Base-by-base conservation (phyloP, 2,329 filamentous ascomycete genomes). In the Trichoderma sp. region DNA sequence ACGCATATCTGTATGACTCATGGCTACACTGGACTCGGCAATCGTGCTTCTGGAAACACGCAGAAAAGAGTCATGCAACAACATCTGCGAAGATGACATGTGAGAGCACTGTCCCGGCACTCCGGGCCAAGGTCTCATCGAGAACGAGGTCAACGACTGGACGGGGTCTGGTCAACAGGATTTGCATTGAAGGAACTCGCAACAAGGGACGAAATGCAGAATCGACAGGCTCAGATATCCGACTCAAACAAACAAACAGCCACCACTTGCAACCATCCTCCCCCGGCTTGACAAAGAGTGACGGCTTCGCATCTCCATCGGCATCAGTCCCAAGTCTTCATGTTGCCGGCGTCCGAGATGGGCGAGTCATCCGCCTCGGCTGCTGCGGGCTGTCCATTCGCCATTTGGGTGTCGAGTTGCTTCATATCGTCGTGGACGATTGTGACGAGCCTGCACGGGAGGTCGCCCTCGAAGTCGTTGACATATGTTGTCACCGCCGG, bases 401-500 rank as follows among this genome's bases (percentile, higher is more conserved):
- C n/a, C 50, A 47, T 43, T 19, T 26, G 41, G 39, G 50, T 47
- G 1, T 45, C 50, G 28, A 45, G 21, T 19, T 10, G 21, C 15
- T 15, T 19, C 6, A 39, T 12, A 5, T 30, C 56, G 6, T 47
- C 48, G 9, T 63, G 34, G 5, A 19, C 10, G 26, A 47, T 47
- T 2, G 5, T 1, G n/a, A 57, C 9, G n/a, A 66, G 34, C 24
- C 45, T 50, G 30, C 43, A 61, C 26, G 34, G 0, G 26, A 60
- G 28, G 15, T 63, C 60, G 21, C 41, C 48, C 17, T 63, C 51
- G 7, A 15, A 3, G 7, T 59, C 59, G 12, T 52, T 0, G 15
- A 67, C 24, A 19, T 41, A 67, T 21, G 17, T 9, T 55, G 14
- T 34, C 63, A 67, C 12, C 6, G 41, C 26, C 7, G 7, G 19